Conservation (phyloP, 139 green algal species). For the Haematococcus sp. region DNA sequence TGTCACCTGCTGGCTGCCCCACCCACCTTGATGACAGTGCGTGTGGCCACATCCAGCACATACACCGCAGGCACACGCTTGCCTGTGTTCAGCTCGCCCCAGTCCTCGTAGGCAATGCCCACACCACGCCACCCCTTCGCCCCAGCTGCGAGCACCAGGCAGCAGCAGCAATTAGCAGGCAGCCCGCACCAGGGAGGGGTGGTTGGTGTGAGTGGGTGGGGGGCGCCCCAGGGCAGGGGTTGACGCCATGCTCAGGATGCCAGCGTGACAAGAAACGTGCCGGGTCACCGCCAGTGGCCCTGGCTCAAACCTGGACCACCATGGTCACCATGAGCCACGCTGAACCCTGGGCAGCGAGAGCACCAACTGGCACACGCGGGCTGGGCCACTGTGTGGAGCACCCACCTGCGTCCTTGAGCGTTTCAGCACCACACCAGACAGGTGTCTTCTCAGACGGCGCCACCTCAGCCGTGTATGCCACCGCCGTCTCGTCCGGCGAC, state of each 20-base stretch:
- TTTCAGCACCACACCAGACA: slow-evolving; percentile 39
- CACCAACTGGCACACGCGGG: too few species aligned
- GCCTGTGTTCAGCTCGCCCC: slow-evolving; percentile 84
- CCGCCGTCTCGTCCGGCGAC: slow-evolving; percentile 59
- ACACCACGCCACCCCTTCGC: slow-evolving; percentile 70
- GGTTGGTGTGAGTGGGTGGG: too few species aligned
- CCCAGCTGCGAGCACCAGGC: slow-evolving; percentile 25
- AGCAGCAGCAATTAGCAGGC: not conserved
- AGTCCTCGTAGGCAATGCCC: slow-evolving; percentile 70
- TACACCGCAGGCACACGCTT: slow-evolving; percentile 62
- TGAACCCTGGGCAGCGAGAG: too few species aligned
- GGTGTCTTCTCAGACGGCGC: slow-evolving; percentile 38
- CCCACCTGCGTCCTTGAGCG: slow-evolving; percentile 29
- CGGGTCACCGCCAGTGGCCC: too few species aligned
- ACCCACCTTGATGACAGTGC: slow-evolving; percentile 20
- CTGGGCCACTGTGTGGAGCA: too few species aligned
- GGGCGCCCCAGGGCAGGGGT: too few species aligned
- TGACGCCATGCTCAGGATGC: too few species aligned
- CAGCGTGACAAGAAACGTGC: too few species aligned
- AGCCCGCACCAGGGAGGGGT: too few species aligned
- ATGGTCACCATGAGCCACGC: too few species aligned
- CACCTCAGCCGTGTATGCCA: slow-evolving; percentile 85
- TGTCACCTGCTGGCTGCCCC: too few species aligned
- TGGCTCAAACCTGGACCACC: too few species aligned
- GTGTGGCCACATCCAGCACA: slow-evolving; percentile 51